These are phyloP conservation scores for Trichoderma aggressivum DNA, from an alignment of 2,329 filamentous ascomycete species.

Conservation along the genomic window DNA sequence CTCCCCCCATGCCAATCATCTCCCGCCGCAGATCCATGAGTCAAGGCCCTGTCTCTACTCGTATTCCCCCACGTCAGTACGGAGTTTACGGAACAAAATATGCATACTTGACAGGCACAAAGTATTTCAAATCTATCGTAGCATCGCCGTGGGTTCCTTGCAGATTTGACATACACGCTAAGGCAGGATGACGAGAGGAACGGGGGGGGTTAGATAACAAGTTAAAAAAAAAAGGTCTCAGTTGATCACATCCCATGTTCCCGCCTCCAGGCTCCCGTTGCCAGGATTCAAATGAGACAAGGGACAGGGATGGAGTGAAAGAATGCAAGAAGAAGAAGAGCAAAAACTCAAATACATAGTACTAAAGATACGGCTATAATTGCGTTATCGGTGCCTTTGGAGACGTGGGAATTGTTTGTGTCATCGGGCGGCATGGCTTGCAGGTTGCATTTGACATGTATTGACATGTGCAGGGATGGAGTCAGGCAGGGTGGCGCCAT, in stretches of 20 bases:
- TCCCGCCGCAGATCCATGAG: not conserved
- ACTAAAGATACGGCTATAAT: not conserved
- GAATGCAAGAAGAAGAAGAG: not conserved
- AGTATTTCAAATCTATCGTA: conserved; percentile 1
- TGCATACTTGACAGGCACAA: not conserved
- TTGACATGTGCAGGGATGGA: not conserved
- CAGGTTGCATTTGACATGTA: not conserved
- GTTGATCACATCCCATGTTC: not conserved
- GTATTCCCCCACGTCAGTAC: not conserved
- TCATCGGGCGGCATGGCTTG: not conserved
- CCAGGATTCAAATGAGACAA: not conserved
- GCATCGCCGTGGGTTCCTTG: not conserved
- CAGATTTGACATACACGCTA: not conserved
- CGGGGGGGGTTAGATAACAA: not conserved
- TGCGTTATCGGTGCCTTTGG: not conserved
- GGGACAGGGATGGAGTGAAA: not conserved
- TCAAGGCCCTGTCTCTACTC: not conserved
- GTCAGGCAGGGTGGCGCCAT: not conserved
- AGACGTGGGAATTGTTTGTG: not conserved
- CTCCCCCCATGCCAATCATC: not conserved
- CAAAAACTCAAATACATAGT: conserved; percentile 6
- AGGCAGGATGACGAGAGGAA: not conserved
- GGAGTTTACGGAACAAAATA: too few relatives aligned
- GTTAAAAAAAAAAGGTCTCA: not conserved
- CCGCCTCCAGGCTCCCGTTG: not conserved